Evolutionary conservation across 75 land plant genomes (phyloP).

Genomic region (Chamaecyparis obtusa): DNA sequence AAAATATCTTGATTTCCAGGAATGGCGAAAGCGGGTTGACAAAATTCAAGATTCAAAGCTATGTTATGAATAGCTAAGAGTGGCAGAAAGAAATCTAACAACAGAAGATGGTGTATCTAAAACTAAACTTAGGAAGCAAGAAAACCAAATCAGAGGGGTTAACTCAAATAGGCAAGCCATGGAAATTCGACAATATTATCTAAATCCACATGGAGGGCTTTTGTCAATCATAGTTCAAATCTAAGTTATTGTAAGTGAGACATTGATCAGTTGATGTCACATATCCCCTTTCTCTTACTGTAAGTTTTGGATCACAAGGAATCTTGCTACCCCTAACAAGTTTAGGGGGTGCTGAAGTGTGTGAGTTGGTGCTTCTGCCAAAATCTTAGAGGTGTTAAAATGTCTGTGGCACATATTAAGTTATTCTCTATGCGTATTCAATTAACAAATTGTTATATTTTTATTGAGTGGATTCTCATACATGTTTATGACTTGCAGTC

Average conservation of each 20-base stretch:
- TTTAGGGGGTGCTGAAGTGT: background rate
- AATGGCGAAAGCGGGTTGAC: background rate
- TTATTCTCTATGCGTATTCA: background rate
- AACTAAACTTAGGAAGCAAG: background rate
- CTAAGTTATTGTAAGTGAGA: background rate
- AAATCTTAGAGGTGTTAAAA: background rate
- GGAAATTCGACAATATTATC: background rate
- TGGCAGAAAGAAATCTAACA: background rate
- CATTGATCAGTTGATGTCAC: background rate
- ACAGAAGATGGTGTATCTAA: background rate
- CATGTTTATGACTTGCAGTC: background rate
- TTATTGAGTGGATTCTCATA: background rate
- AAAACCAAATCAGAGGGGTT: background rate
- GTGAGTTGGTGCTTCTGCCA: background rate
- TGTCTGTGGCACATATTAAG: background rate
- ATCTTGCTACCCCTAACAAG: background rate
- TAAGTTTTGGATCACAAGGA: background rate
- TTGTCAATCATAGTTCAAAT: background rate
- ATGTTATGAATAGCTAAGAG: background rate
- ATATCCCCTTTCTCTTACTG: background rate
- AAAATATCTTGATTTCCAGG: background rate
- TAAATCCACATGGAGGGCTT: background rate
- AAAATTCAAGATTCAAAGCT: background rate
- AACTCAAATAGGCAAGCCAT: background rate
- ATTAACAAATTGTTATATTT: background rate